Conservation (phyloP, 306 rosid species). For the Pterocarpus macrocarpus region DNA sequence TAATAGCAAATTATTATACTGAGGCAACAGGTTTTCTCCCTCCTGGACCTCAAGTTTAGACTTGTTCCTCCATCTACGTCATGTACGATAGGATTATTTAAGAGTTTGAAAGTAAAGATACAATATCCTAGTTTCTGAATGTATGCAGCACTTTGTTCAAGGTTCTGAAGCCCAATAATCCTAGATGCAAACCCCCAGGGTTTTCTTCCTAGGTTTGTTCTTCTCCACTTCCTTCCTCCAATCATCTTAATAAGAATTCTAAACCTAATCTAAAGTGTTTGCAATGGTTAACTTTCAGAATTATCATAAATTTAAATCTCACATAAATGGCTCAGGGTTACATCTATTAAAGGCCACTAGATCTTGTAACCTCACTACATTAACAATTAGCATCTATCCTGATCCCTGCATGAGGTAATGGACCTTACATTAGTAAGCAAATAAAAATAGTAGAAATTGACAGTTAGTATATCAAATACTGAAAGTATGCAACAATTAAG, state of each 20-base stretch:
- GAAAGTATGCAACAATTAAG: not conserved
- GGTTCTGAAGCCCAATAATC: conserved; percentile 24
- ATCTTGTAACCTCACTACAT: not conserved
- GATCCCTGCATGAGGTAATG: not conserved
- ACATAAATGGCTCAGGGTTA: not conserved
- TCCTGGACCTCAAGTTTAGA: not conserved
- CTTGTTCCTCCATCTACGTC: not conserved
- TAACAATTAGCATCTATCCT: not conserved
- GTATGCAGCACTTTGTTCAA: conserved; percentile 2
- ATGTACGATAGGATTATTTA: not conserved
- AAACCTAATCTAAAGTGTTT: not conserved
- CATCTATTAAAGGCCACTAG: conserved; percentile 7
- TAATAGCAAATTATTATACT: conserved; percentile 18
- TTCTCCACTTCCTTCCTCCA: not conserved
- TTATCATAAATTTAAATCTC: not conserved
- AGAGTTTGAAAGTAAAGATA: not conserved
- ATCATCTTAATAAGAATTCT: conserved; percentile 12
- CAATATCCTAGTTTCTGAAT: not conserved
- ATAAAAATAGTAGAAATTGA: conserved; percentile 6
- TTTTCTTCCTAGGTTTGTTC: not conserved
- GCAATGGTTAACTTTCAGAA: not conserved
- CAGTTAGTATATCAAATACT: conserved; percentile 15
- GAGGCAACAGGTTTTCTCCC: not conserved
- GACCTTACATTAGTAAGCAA: not conserved
- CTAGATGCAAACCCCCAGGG: not conserved